Evolutionary conservation across 495 filamentous ascomycete species (phyloP), one percentile per base, ranked within the genome.

Genomic region (Xylaria longipes): DNA sequence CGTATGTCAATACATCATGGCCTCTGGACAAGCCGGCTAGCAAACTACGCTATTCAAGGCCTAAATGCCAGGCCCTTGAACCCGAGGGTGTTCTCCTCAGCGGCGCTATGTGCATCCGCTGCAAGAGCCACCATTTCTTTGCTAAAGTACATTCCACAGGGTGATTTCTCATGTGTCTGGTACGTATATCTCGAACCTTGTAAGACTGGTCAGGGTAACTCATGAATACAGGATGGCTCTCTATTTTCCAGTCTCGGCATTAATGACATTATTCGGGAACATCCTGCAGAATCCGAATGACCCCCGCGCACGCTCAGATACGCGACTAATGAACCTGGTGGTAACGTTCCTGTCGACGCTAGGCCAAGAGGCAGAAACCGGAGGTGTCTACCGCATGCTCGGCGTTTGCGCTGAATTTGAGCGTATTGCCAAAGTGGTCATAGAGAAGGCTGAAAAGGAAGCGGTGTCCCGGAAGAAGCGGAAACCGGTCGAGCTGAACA

Each of bases 1-100:
- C 93, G 96, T 29, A 98, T 98, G 96, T 97, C 94, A 5, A 91
- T 98, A 63, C 96, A 99, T 79, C 97, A 98, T 78, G 96, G 96
- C 2, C 98, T 97, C 83, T 99, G 96, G 96, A 97, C 95, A 9
- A 97, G 92, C 75, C 89, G 96, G 52, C 84, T 98, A 29, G 97
- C 95, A 35, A 95, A 98, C 74, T 99, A 94, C 79, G 96, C 96
- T 2, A 95, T 98, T 52, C 92, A 96, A 75, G 96, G 96, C 7
- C 81, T 97, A 46, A 98, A 97, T 81, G 91, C 94, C 5, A 86
- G 91, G 72, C 94, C 96, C 3, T 81, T 99, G 66, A 99, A 98
- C 74, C 96, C 96, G 1, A 85, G 96, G 70, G 94, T 98, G 11
- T 99, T 97, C 80, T 90, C 94, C n/a, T 97, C 94, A 3, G 94